Evolutionary conservation across 768 basidiomycete species (phyloP), one percentile per base, ranked within the genome.

Genomic region (Hypholoma sublateritium): DNA sequence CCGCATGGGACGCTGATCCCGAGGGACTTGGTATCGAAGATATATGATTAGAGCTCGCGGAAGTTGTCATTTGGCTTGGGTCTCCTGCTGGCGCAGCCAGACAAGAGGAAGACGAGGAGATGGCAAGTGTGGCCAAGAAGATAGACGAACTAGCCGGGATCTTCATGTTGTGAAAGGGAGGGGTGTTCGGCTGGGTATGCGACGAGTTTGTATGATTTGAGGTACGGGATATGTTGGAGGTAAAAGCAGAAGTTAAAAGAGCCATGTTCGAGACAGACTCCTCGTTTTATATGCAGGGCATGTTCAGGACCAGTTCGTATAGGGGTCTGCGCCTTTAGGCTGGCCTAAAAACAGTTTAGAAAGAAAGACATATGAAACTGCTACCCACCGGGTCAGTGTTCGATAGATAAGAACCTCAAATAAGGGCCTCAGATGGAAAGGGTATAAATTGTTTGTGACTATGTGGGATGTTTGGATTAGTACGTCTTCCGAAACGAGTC

Each of bases 101-200:
- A 59, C 67, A 71, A 34, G 77, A 68, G 16, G 78, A 77, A n/a
- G 80, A 80, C 11, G 80, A 77, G 25, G 81, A 82, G 49, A 81
- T 68, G 47, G 79, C 80, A 56, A 83, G 69, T 16, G 78, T 71
- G 37, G 80, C 78, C 47, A 81, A 62, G 56, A 83, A 59, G 52
- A 81, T 53, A 35, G 80, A 81, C 21, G 80, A 76, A 67, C 78
- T 80, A 41, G 80, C 63, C 42, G 80, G 65, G 54, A 82, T 64
- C 64, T 74, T 79, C 80, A 80, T 83, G 49, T 60, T n/a, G 70
- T 45, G 46, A 14, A 35, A 32, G 28, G 6, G 9, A 57, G 41
- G 57, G 44, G 52, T 58, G 62, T 41, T 47, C 21, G 50, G 44
- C 28, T 32, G 28, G 43, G 42, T 46, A 57, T 50, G 44, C 42